Evolutionary conservation across 1,139 yeast species (phyloP), one percentile per base, ranked within the genome.

Genomic region (Wickerhamomyces sp.): DNA sequence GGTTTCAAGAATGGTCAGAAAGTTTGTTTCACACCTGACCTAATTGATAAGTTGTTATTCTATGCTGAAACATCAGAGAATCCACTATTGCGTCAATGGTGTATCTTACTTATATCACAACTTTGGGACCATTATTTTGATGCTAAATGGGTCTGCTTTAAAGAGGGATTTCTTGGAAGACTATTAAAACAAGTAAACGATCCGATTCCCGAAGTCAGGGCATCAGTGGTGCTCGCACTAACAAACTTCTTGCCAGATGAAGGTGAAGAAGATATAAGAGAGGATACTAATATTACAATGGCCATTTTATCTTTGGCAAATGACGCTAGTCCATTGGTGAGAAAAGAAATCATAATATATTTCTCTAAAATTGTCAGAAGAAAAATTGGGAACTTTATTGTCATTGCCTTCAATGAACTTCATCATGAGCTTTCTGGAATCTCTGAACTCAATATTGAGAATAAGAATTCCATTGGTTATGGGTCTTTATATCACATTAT

Each of bases 151-250:
- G 75, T 84, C 27, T 81, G 84, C 36, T 72, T 81, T 57, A 80
- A 81, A 55, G 86, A 83, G 50, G 85, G 86, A 0, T 75, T 79
- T 37, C 68, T 85, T 31, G 79, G 71, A 34, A 75, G 76, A 51
- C 63, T 93, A 35, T 63, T 81, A 34, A 67, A 71, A 34, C 67
- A 87, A 42, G 71, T 90, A 32, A 79, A 77, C 51, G 98, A 93
- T 62, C 96, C 97, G 0, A 89, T 91, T 40, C 97, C 99, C 0
- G 99, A 93, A 63, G 96, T 93, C 0, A 73, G 99, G 49, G 84
- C 96, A 0, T 88, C 98, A 0, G 79, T 89, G 10, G 70, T 93
- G 10, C 71, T 83, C 41, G 88, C 96, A 0, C 67, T 93, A 42
- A 79, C 91, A 3, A 79, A 81, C 33, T 88, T 84, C 60, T 65